Evolutionary conservation across 2,329 filamentous ascomycete genomes (phyloP).

Genomic region (Leptographium wingfieldii): DNA sequence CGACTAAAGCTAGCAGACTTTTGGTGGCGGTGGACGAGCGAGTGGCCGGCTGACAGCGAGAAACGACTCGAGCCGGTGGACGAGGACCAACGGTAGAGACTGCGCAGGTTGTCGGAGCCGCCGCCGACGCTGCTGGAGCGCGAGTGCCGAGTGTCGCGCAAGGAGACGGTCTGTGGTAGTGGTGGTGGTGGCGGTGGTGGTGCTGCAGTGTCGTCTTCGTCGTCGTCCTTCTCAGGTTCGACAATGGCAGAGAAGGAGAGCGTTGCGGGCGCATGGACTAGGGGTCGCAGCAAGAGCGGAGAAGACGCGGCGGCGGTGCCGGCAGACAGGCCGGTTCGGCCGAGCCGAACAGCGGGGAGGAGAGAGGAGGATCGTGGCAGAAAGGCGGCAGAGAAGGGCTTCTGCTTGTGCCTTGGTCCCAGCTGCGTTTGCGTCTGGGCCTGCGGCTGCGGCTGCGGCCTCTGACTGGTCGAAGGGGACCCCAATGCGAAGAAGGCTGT

Average conservation of each 20-base stretch:
- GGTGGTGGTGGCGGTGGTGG: neutral
- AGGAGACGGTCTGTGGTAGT: slow-evolving; percentile 9
- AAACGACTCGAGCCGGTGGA: slow-evolving; percentile 40
- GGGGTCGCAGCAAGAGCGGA: slow-evolving; percentile 9
- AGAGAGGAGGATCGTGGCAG: slow-evolving; percentile 31
- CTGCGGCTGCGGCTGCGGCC: neutral
- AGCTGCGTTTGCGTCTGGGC: neutral
- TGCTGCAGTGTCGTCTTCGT: neutral
- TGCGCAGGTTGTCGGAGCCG: slow-evolving; percentile 31
- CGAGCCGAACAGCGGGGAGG: slow-evolving; percentile 23
- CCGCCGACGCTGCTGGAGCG: slow-evolving; percentile 24
- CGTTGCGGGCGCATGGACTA: slow-evolving; percentile 17
- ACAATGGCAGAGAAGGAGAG: neutral
- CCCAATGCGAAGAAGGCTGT: neutral
- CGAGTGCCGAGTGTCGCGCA: slow-evolving; percentile 17
- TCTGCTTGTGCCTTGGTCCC: neutral
- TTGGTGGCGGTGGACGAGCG: slow-evolving; percentile 17
- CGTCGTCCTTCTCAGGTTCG: neutral
- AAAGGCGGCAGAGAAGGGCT: slow-evolving; percentile 16
- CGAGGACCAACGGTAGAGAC: slow-evolving; percentile 39
- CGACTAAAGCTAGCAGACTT: slow-evolving; percentile 22
- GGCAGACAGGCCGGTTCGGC: slow-evolving; percentile 2
- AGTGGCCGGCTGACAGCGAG: slow-evolving; percentile 10
- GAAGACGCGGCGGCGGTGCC: neutral
- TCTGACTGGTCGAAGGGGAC: neutral